phyloP scores from a whole-genome alignment of 2,329 filamentous ascomycete species.

The Amauroascus niger region DNA sequence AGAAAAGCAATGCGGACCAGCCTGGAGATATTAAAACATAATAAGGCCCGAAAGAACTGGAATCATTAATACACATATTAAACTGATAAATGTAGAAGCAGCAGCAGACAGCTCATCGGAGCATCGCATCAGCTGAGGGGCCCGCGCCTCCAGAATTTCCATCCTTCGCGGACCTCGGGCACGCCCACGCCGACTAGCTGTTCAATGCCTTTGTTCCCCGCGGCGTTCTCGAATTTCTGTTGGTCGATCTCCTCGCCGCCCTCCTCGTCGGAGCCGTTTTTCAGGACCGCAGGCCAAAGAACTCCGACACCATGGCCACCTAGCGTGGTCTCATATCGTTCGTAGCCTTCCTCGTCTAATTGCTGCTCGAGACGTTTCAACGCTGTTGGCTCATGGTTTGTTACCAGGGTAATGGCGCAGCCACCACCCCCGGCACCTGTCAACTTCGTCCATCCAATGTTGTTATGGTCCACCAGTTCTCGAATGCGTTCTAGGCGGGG shows the following conservation, averaged over 20 bases:
- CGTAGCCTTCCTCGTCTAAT: constrained; percentile 63
- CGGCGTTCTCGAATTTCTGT: constrained; percentile 74
- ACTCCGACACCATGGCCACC: constrained; percentile 92
- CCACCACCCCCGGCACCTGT: constrained; percentile 93
- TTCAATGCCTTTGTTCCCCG: constrained; percentile 78
- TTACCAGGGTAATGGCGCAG: constrained; percentile 85
- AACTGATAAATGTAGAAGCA: neutral
- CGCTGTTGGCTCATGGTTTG: constrained; percentile 48
- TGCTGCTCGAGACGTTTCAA: constrained; percentile 55
- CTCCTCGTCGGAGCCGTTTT: constrained; percentile 69
- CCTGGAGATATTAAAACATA: constrained; percentile 8
- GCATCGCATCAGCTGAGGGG: neutral
- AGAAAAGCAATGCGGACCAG: constrained; percentile 2
- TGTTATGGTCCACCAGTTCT: constrained; percentile 78
- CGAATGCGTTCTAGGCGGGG: constrained; percentile 84
- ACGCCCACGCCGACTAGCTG: constrained; percentile 70
- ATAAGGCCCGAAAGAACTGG: neutral
- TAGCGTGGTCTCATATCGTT: constrained; percentile 77
- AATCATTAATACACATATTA: neutral
- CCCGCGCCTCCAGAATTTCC: constrained; percentile 67
- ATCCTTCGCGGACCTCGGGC: constrained; percentile 61
- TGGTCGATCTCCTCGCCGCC: constrained; percentile 89
- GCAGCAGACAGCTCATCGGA: neutral
- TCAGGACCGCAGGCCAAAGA: constrained; percentile 81
- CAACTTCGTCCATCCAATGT: constrained; percentile 93